Conservation (phyloP, 2,329 filamentous ascomycete species). For the Trichoderma simmonsii region DNA sequence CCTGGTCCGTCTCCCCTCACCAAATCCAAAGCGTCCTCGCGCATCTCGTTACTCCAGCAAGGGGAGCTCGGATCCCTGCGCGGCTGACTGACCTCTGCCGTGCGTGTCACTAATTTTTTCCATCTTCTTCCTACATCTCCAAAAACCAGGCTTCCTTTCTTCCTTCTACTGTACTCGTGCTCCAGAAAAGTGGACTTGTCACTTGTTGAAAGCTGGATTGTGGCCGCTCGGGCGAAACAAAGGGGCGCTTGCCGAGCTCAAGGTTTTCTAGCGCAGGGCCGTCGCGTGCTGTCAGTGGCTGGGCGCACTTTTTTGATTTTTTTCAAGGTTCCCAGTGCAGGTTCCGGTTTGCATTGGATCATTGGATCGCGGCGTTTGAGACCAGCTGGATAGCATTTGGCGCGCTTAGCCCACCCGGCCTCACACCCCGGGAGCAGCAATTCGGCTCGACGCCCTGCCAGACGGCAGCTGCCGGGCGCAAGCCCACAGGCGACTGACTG, state of each 20-base stretch:
- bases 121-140: not conserved
- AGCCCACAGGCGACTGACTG: not conserved
- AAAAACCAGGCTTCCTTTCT: not conserved
- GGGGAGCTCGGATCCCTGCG: constrained; percentile 12
- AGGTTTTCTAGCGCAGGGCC: constrained; percentile 13
- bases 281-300: constrained; percentile 14
- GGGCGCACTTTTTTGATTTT: constrained; percentile 2
- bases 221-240: constrained; percentile 1
- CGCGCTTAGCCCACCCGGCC: constrained; percentile 1
- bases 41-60: constrained; percentile 11
- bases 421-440: not conserved
- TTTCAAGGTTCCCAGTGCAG: not conserved
- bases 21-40: not conserved
- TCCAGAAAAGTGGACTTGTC: constrained; percentile 1
- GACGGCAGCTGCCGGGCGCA: constrained; percentile 4
- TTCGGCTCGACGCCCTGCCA: constrained; percentile 7
- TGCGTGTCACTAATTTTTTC: not conserved
- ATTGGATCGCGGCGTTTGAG: not conserved
- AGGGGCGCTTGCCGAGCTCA: constrained; percentile 1
- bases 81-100: constrained; percentile 15
- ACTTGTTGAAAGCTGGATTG: not conserved
- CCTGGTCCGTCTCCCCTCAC: not conserved
- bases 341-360: not conserved
- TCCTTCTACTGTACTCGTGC: not conserved
- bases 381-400: not conserved